Conservation (phyloP, 2,329 filamentous ascomycete genomes). For the Aspergillus thermomutatus region DNA sequence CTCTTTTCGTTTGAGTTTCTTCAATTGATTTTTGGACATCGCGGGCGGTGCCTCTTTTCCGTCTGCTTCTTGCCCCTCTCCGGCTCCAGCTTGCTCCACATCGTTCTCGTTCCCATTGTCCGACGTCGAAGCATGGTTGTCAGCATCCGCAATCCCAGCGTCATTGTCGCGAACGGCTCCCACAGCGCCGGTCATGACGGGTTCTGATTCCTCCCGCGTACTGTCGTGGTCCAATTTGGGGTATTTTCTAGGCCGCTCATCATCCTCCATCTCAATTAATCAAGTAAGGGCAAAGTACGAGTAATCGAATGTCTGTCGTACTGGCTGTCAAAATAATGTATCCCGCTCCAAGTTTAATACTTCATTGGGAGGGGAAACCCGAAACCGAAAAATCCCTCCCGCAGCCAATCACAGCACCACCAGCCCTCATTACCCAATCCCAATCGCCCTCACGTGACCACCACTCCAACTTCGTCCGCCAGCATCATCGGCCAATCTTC, state of each 20-base stretch:
- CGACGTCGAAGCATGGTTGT: not conserved
- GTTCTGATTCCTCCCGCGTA: slow-evolving; percentile 20
- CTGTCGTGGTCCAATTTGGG: slow-evolving; percentile 48
- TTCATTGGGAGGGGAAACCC: slow-evolving; percentile 15
- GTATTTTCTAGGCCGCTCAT: slow-evolving; percentile 55
- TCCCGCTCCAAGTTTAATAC: not conserved
- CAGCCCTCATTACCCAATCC: slow-evolving; percentile 31
- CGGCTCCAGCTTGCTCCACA: not conserved
- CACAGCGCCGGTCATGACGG: slow-evolving; percentile 30
- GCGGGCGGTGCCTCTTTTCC: slow-evolving; percentile 15
- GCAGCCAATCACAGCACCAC: slow-evolving; percentile 25
- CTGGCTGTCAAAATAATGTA: not conserved
- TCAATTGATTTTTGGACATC: slow-evolving; percentile 82
- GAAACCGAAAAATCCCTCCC: slow-evolving; percentile 3
- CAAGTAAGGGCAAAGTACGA: not conserved
- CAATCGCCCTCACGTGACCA: slow-evolving; percentile 22
- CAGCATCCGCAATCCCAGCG: slow-evolving; percentile 1
- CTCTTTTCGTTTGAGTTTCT: slow-evolving; percentile 69
- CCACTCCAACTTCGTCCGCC: slow-evolving; percentile 27
- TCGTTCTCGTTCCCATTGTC: slow-evolving; percentile 5
- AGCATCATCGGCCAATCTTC: slow-evolving; percentile 14
- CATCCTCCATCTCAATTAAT: slow-evolving; percentile 47
- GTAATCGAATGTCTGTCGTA: not conserved
- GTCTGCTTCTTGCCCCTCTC: not conserved
- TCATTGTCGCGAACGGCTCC: slow-evolving; percentile 10